Evolutionary conservation across 139 green algal genomes (phyloP), one percentile per base, ranked within the genome.

Genomic region (Ettlia oleoabundans): DNA sequence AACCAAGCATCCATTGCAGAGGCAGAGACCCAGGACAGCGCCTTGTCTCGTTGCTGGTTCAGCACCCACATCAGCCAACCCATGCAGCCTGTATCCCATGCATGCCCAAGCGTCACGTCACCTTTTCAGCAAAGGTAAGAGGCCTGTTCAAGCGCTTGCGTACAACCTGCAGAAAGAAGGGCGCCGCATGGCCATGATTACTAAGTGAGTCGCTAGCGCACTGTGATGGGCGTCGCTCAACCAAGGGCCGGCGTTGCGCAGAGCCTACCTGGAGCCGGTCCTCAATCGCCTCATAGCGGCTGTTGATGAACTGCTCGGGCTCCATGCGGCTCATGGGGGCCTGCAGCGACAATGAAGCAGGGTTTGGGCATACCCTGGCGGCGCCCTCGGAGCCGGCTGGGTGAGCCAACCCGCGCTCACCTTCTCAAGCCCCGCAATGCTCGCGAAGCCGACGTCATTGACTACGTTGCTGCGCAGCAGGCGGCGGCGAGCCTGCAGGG

Each of bases 101-200:
- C n/a, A n/a, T n/a, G n/a, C n/a, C n/a, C n/a, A n/a, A n/a, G n/a
- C n/a, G n/a, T n/a, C n/a, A n/a, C n/a, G n/a, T 69, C 67, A 97
- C 95, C 94, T 98, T 98, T 85, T 98, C 95, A 9, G 95, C 90
- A 21, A 96, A 91, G 18, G 93, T 98, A 64, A 98, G 76, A 4
- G 95, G 95, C 63, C 89, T 84, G 90, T 97, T 97, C 21, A 98
- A 89, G 33, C 94, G 88, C 76, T 93, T 93, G 64, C 93, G 87
- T 3, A 98, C 93, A 0, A 97, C 80, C 93, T 97, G 90, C 76
- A 85, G 37, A 42, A 21, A 1, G 47, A 19, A 1, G 38, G 33
- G 43, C 4, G 64, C n/a, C 26, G 37, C 30, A 30, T 7, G 32
- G 80, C 47, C n/a, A n/a, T n/a, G n/a, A n/a, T n/a, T n/a, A n/a